Conservation (phyloP, 306 rosid species). For the Vigna angularis region DNA sequence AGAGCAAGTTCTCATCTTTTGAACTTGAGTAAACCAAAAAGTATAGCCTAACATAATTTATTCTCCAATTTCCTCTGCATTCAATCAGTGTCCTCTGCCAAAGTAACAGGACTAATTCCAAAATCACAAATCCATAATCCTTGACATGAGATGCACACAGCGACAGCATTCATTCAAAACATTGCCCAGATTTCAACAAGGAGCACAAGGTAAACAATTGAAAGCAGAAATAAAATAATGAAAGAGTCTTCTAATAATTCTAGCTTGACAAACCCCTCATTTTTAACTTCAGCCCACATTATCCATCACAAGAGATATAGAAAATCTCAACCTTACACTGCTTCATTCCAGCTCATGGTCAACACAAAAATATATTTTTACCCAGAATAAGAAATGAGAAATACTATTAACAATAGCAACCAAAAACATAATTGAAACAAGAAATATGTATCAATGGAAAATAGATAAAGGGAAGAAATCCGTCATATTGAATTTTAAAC, state of each 20-base stretch:
- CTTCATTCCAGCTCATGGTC: slow-evolving; percentile 38
- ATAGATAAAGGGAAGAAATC: slow-evolving; percentile 38
- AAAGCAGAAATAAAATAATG: slow-evolving; percentile 14
- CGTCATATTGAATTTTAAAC: slow-evolving; percentile 35
- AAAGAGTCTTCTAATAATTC: slow-evolving; percentile 25
- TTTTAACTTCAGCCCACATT: slow-evolving; percentile 41
- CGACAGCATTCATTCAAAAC: slow-evolving; percentile 11
- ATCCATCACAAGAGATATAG: slow-evolving; percentile 24
- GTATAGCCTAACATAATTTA: slow-evolving; percentile 26
- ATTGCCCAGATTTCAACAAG: slow-evolving; percentile 26
- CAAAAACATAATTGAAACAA: slow-evolving; percentile 34
- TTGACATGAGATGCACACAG: slow-evolving; percentile 35
- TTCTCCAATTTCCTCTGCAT: slow-evolving; percentile 32
- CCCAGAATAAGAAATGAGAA: slow-evolving; percentile 36
- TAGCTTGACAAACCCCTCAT: slow-evolving; percentile 29
- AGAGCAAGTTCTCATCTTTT: slow-evolving; percentile 8
- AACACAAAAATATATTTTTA: slow-evolving; percentile 17
- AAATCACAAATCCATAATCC: slow-evolving; percentile 37
- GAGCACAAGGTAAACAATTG: slow-evolving; percentile 14
- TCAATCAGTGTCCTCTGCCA: slow-evolving; percentile 20
- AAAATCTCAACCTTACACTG: slow-evolving; percentile 22
- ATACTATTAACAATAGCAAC: slow-evolving; percentile 28
- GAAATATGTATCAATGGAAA: slow-evolving; percentile 34
- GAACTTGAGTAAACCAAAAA: slow-evolving; percentile 27
- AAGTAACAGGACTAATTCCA: slow-evolving; percentile 15